Conservation (phyloP, 495 filamentous ascomycete genomes). For the Antarctomyces pellizariae region DNA sequence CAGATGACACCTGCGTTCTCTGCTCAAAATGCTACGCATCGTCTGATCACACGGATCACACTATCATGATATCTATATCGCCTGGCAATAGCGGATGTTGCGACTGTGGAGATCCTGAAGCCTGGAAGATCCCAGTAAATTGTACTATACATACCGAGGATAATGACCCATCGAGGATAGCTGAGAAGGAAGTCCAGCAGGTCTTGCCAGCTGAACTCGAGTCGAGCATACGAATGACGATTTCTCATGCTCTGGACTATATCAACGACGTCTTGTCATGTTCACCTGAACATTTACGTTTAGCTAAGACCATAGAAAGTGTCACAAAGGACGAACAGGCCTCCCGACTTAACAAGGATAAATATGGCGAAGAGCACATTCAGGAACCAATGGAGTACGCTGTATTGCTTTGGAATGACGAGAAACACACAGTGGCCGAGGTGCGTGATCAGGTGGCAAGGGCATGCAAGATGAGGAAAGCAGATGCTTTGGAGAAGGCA, state of each 20-base stretch:
- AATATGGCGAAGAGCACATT: conserved; percentile 25
- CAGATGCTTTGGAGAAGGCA: conserved; percentile 50
- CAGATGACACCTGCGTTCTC: conserved; percentile 68
- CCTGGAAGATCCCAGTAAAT: conserved; percentile 68
- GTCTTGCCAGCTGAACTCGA: conserved; percentile 50
- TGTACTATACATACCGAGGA: conserved; percentile 77
- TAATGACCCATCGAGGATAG: conserved; percentile 22
- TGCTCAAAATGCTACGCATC: conserved; percentile 85
- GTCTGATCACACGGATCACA: conserved; percentile 85
- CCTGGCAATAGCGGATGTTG: conserved; percentile 86
- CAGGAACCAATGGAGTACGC: conserved; percentile 46
- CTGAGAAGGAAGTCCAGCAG: conserved; percentile 39
- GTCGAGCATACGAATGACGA: conserved; percentile 54
- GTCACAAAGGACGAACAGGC: conserved; percentile 61
- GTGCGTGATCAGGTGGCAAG: conserved; percentile 72
- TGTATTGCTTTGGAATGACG: conserved; percentile 91
- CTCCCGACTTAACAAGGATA: conserved; percentile 50
- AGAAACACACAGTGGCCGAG: conserved; percentile 92
- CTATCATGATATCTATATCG: conserved; percentile 65
- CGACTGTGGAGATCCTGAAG: conserved; percentile 87
- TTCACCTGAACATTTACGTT: conserved; percentile 79
- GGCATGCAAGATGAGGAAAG: conserved; percentile 50
- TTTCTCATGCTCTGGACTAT: conserved; percentile 71
- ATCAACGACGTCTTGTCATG: conserved; percentile 94
- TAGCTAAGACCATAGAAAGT: conserved; percentile 55